phyloP scores from a whole-genome alignment of 148 eudicot genomes.

The Polygonum maritimum region DNA sequence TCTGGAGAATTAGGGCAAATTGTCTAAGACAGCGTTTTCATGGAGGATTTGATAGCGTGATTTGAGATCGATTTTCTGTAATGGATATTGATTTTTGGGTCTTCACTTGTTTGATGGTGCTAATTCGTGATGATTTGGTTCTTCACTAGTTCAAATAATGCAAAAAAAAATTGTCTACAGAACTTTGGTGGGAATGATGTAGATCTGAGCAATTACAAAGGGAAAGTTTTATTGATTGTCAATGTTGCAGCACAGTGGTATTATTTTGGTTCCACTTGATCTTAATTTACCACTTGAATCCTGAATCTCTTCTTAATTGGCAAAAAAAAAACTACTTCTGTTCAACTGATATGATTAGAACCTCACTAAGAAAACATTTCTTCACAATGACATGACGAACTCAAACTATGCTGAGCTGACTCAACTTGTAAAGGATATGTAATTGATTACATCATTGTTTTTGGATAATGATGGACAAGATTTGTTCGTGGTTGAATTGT shows the following conservation, averaged over 20 bases:
- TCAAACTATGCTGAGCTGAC: conserved; percentile 55
- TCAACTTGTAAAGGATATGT: conserved; percentile 5
- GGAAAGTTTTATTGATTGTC: conserved; percentile 57
- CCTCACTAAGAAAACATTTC: no score
- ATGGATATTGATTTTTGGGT: no score
- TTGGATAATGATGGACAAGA: no score
- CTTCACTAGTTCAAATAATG: neutral
- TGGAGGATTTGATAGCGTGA: no score
- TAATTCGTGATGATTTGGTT: no score
- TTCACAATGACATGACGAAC: conserved; percentile 45
- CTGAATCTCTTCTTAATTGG: neutral
- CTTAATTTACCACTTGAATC: neutral
- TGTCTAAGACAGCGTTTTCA: no score
- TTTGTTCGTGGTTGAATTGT: no score
- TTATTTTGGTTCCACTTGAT: conserved; percentile 17
- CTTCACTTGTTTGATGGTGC: no score
- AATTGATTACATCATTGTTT: no score
- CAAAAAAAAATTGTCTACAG: conserved; percentile 15
- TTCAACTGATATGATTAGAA: no score
- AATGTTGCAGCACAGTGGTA: conserved; percentile 75
- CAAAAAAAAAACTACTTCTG: neutral
- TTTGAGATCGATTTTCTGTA: no score
- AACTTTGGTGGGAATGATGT: conserved; percentile 63
- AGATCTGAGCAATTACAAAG: conserved; percentile 56
- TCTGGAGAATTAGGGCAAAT: neutral